These are phyloP conservation scores for Penicillium sp. DNA, from an alignment of 2,329 filamentous ascomycete species.

Conservation along the genomic window DNA sequence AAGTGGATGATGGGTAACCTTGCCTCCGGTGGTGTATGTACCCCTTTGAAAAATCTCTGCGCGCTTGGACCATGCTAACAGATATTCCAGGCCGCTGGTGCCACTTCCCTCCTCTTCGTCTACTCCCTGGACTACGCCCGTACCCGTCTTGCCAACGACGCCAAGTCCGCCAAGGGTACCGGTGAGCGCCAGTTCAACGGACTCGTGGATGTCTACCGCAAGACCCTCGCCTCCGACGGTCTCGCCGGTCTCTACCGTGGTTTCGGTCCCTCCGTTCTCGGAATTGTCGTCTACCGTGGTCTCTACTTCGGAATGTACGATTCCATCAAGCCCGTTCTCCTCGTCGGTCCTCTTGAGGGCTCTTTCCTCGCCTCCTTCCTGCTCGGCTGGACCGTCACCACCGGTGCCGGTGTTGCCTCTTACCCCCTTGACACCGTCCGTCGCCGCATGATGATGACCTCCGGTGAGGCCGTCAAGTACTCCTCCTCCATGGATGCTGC, in stretches of 20 bases:
- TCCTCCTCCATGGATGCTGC: slow-evolving; percentile 92
- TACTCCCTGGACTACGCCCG: slow-evolving; percentile 99
- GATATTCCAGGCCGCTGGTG: slow-evolving; percentile 77
- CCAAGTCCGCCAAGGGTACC: slow-evolving; percentile 92
- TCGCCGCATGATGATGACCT: slow-evolving; percentile 99
- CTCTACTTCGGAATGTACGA: slow-evolving; percentile 99
- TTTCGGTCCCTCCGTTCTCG: slow-evolving; percentile 98
- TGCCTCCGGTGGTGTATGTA: slow-evolving; percentile 97
- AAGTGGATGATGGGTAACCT: slow-evolving; percentile 99
- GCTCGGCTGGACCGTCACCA: slow-evolving; percentile 99
- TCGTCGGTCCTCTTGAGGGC: slow-evolving; percentile 86
- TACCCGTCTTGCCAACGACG: slow-evolving; percentile 99
- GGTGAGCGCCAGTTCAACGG: slow-evolving; percentile 99
- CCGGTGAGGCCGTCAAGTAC: slow-evolving; percentile 97
- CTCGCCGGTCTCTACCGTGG: slow-evolving; percentile 99
- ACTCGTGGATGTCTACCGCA: slow-evolving; percentile 99
- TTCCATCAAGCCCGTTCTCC: slow-evolving; percentile 98
- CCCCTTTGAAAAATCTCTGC: background rate
- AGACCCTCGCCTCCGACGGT: slow-evolving; percentile 98
- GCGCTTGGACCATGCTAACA: slow-evolving; percentile 6
- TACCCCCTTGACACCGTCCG: slow-evolving; percentile 99
- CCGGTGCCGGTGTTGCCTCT: slow-evolving; percentile 99
- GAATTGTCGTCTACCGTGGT: slow-evolving; percentile 99
- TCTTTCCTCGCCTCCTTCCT: slow-evolving; percentile 99
- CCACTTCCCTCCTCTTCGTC: slow-evolving; percentile 99